A percentile compares a stretch with the other conserved stretches of the same genome.
Conservation (phyloP, 768 basidiomycete species). For the Lactarius evosmus region DNA sequence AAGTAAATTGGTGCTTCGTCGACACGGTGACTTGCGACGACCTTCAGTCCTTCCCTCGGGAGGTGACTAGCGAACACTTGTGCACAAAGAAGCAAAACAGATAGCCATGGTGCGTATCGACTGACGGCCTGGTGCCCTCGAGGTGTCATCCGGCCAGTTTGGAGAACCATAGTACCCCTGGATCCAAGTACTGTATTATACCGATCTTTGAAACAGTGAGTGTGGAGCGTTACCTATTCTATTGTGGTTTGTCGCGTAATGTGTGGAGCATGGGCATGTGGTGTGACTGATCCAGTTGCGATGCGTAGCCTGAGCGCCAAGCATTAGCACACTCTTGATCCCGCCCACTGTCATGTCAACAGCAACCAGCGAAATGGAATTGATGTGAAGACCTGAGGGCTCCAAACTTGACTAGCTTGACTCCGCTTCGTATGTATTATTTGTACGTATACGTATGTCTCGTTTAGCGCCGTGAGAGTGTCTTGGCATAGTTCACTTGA, state of each 20-base stretch:
- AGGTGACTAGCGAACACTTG: too few relatives aligned
- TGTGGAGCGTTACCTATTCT: too few relatives aligned
- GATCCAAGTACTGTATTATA: too few relatives aligned
- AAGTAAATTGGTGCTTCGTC: not conserved
- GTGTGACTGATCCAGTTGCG: not conserved
- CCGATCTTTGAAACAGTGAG: too few relatives aligned
- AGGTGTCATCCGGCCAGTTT: not conserved
- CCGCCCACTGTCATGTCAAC: not conserved
- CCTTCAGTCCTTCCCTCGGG: too few relatives aligned
- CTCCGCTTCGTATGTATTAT: not conserved
- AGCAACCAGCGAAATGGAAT: too few relatives aligned
- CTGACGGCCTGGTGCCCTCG: not conserved
- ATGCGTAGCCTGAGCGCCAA: not conserved
- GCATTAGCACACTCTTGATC: too few relatives aligned
- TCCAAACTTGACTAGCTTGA: not conserved
- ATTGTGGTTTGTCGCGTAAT: not conserved
- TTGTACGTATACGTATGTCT: too few relatives aligned
- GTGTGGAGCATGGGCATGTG: not conserved
- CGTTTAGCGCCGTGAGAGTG: not conserved
- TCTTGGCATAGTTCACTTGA: not conserved
- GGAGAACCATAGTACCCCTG: not conserved
- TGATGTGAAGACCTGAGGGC: too few relatives aligned
- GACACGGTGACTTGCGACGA: too few relatives aligned
- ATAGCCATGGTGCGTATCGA: not conserved
- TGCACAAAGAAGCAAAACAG: not conserved